Base-by-base conservation (phyloP, 805 yeast genomes). In the Candida incommunis region DNA sequence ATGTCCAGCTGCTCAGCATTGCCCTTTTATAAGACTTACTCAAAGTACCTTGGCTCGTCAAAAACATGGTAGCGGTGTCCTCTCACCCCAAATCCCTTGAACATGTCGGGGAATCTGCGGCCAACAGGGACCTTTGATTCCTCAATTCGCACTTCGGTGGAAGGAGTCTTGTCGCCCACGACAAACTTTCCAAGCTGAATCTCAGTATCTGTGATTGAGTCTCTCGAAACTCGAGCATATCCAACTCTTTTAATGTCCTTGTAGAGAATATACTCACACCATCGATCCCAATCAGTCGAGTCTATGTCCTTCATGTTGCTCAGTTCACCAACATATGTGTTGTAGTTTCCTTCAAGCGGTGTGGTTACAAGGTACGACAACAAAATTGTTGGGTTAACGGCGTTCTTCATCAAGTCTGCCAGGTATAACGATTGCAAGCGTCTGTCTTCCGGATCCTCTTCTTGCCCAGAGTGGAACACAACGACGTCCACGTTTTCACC, bases 401-500 rank as follows among this genome's bases (percentile, higher is more conserved):
- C 69, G 2, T 82, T 90, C n/a, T 55, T 63, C 95, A 92, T 86
- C 41, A 92, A 70, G 29, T 77, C 78, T 25, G 82, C 74, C 40
- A 92, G 70, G 2, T 76, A 83, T 49, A 77, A 69, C 54, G 90
- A 76, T 66, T 92, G 98, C 53, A 86, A 68, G 53, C 92, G 70
- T 56, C 98, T 76, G 63, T 92, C 98, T 60, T 87, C 95, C 2
- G 70, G 87, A 60, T 92, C 98, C 68, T 92, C 97, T 62, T 92
- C 97, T 66, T 92, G 98, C 3, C 98, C 98, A 41, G 92, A 78
- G 62, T 92, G 98, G 82, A 92, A 92, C 22, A 92, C 98, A 47
- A 92, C 90, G 22, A 92, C 84, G 61, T 92, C 98, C 3, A 92
- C 83, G 20, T 70, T 60, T 55, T 79, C 81, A 11, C 96, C 95